Evolutionary conservation across 2,329 filamentous ascomycete genomes (phyloP).

Genomic region (Zymoseptoria pseudotritici): DNA sequence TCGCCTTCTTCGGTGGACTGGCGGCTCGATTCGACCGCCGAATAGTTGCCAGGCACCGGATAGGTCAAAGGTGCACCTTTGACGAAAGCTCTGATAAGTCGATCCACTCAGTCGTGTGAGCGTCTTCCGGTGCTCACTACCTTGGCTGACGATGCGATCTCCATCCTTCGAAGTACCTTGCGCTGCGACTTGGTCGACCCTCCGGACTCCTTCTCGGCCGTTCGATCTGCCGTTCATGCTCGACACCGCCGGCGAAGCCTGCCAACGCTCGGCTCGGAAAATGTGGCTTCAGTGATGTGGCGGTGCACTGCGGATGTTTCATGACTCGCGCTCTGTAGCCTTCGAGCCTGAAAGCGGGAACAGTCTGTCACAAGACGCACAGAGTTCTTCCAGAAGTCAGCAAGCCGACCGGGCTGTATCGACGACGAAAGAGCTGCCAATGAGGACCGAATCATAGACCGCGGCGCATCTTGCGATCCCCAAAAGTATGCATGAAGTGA

Average conservation of each 20-base stretch:
- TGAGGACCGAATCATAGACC: no score
- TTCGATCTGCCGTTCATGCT: not conserved
- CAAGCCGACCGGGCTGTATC: not conserved
- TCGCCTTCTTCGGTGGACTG: not conserved
- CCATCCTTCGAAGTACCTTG: not conserved
- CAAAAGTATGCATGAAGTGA: no score
- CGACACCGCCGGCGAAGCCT: not conserved
- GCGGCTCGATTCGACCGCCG: not conserved
- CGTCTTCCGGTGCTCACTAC: not conserved
- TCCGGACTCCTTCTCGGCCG: not conserved
- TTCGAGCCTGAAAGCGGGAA: not conserved
- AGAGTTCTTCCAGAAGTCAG: not conserved
- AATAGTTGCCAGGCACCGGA: not conserved
- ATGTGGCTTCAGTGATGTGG: not conserved
- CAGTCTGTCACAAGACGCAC: not conserved
- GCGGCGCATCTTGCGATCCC: no score
- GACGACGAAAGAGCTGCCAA: no score
- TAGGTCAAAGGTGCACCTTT: not conserved
- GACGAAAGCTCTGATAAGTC: not conserved
- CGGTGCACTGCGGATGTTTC: not conserved
- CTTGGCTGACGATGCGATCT: not conserved
- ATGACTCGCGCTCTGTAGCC: not conserved
- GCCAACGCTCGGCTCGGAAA: not conserved
- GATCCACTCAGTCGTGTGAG: not conserved
- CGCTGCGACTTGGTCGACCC: not conserved